Percentiles rank a stretch among this genome's conserved stretches.
phyloP scores from a whole-genome alignment of 495 filamentous ascomycete genomes.

The Cercophora newfieldiana region DNA sequence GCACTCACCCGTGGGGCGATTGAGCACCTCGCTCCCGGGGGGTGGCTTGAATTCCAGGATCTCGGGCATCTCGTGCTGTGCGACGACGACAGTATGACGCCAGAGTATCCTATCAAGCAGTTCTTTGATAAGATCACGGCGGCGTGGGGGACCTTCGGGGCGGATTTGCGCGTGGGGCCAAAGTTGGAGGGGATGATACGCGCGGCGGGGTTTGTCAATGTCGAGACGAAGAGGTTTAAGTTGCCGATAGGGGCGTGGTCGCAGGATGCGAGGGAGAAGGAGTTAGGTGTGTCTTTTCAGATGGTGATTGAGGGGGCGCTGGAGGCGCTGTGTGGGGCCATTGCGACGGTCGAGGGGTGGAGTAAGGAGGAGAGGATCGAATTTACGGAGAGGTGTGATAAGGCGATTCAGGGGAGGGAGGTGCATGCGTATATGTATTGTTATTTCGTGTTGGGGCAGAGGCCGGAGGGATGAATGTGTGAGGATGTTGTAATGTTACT shows the following conservation, averaged over 20 bases:
- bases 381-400: conserved; percentile 52
- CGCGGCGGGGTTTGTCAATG: conserved; percentile 61
- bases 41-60: conserved; percentile 56
- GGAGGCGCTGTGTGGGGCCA: conserved; percentile 53
- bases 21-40: conserved; percentile 44
- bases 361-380: conserved; percentile 50
- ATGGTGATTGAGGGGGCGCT: conserved; percentile 45
- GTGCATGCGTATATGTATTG: conserved; percentile 49
- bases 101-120: conserved; percentile 30
- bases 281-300: conserved; percentile 40
- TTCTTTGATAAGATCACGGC: conserved; percentile 33
- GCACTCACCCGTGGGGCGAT: conserved; percentile 30
- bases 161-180: conserved; percentile 48
- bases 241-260: conserved; percentile 61
- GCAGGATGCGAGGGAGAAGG: conserved; percentile 18
- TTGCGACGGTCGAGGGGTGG: not conserved
- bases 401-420: conserved; percentile 52
- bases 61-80: conserved; percentile 36
- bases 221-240: conserved; percentile 51
- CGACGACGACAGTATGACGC: conserved; percentile 44
- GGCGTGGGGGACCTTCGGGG: conserved; percentile 30
- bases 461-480: conserved; percentile 18
- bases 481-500: not conserved
- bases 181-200: conserved; percentile 47
- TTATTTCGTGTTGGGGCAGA: conserved; percentile 34